Evolutionary conservation across 2,329 filamentous ascomycete genomes (phyloP).

Genomic region (Aspergillus sojae): DNA sequence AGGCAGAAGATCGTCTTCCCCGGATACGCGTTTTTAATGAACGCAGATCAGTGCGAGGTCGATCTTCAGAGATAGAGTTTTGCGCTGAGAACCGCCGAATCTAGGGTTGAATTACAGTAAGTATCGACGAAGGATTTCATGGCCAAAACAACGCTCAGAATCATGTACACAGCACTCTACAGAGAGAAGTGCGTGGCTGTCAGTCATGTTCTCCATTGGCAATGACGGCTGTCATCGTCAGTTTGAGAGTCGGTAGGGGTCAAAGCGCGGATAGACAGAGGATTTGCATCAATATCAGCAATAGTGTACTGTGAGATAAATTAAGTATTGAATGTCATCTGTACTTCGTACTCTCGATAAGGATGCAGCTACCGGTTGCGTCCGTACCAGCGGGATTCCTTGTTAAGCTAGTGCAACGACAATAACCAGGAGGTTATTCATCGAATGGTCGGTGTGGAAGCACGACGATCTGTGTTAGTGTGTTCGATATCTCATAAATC

Average conservation of each 20-base stretch:
- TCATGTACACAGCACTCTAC: background rate
- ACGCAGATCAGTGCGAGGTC: conserved; percentile 6
- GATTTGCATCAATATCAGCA: conserved; percentile 12
- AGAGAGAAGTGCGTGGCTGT: background rate
- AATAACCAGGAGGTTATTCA: conserved; percentile 13
- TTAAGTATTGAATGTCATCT: conserved; percentile 8
- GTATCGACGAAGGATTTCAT: background rate
- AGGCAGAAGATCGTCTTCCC: conserved; percentile 9
- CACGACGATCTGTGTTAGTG: conserved; percentile 11
- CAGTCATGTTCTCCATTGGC: background rate
- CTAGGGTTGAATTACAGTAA: background rate
- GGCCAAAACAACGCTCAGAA: background rate
- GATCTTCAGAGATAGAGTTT: background rate
- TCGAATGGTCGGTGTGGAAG: conserved; percentile 21
- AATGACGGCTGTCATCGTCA: background rate
- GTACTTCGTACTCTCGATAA: background rate
- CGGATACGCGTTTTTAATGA: background rate
- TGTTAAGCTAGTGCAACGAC: background rate
- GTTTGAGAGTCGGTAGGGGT: background rate
- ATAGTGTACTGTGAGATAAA: conserved; percentile 19
- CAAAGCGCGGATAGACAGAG: background rate
- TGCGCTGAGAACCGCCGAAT: background rate
- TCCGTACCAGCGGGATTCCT: background rate
- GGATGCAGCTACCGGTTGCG: background rate
- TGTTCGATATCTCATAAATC: conserved; percentile 14